Percentiles rank a stretch among this genome's conserved stretches.
Conservation (phyloP, 805 yeast genomes). For the Pichia pseudocactophila region DNA sequence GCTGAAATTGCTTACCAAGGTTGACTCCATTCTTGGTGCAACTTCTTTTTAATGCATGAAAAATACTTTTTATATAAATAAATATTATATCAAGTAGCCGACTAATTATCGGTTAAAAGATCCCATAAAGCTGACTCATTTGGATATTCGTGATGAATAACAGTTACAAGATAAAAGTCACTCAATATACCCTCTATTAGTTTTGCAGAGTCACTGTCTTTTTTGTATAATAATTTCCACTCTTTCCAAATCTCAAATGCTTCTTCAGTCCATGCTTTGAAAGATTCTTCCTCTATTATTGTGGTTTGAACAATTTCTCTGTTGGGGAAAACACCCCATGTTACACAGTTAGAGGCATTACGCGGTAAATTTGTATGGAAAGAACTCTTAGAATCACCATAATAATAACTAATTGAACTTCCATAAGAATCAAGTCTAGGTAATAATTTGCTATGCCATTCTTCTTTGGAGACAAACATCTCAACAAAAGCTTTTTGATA, state of each 20-base stretch:
- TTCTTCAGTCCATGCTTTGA: constrained; percentile 94
- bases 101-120: constrained; percentile 30
- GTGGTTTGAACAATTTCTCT: constrained; percentile 89
- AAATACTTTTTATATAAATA: no score
- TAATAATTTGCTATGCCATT: constrained; percentile 53
- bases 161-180: constrained; percentile 67
- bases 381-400: constrained; percentile 51
- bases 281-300: constrained; percentile 83
- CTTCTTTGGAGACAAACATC: constrained; percentile 63
- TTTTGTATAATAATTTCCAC: constrained; percentile 78
- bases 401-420: constrained; percentile 58
- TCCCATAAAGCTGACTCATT: constrained; percentile 75
- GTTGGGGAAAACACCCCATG: constrained; percentile 97
- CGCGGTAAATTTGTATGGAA: constrained; percentile 54
- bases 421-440: constrained; percentile 41
- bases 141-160: constrained; percentile 77
- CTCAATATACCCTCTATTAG: constrained; percentile 55
- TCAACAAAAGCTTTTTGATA: constrained; percentile 95
- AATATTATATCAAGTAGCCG: no score
- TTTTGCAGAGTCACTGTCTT: constrained; percentile 44
- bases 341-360: constrained; percentile 67
- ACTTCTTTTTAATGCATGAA: not conserved
- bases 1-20: constrained; percentile 19
- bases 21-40: not conserved
- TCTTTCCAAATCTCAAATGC: constrained; percentile 86